Evolutionary conservation across 2,329 filamentous ascomycete species (phyloP).

Genomic region (Harringtonia aguacate): DNA sequence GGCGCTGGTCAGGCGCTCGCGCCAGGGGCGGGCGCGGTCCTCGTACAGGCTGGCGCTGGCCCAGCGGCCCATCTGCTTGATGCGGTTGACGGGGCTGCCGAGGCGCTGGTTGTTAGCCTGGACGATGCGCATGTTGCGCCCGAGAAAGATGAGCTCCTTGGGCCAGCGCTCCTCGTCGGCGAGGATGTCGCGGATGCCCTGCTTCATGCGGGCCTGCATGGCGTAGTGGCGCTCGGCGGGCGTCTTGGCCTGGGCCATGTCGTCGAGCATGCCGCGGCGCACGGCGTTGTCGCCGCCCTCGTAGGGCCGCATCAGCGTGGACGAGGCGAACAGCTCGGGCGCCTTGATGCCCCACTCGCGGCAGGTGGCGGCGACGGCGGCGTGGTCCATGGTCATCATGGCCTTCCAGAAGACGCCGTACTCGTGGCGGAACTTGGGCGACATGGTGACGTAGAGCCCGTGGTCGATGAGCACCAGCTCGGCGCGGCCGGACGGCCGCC

Average conservation of each 20-base stretch:
- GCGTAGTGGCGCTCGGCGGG: slow-evolving; percentile 70
- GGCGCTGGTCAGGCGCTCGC: slow-evolving; percentile 56
- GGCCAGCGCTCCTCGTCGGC: slow-evolving; percentile 83
- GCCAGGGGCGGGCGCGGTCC: slow-evolving; percentile 51
- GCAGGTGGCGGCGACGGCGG: slow-evolving; percentile 62
- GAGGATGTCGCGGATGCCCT: slow-evolving; percentile 56
- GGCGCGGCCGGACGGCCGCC: slow-evolving; percentile 67
- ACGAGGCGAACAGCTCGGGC: slow-evolving; percentile 82
- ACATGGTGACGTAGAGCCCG: slow-evolving; percentile 90
- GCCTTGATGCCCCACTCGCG: slow-evolving; percentile 78
- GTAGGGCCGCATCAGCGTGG: slow-evolving; percentile 84
- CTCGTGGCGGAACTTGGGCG: slow-evolving; percentile 69
- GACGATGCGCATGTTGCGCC: slow-evolving; percentile 83
- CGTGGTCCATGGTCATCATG: slow-evolving; percentile 87
- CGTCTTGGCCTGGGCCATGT: slow-evolving; percentile 43
- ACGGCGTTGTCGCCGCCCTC: slow-evolving; percentile 68
- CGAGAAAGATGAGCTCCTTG: slow-evolving; percentile 84
- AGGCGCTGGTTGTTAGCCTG: slow-evolving; percentile 90
- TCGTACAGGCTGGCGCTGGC: slow-evolving; percentile 75
- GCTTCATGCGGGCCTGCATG: slow-evolving; percentile 78
- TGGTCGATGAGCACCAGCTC: slow-evolving; percentile 96
- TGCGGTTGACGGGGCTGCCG: slow-evolving; percentile 78
- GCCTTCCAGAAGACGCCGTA: slow-evolving; percentile 91
- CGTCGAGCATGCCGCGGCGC: slow-evolving; percentile 53
- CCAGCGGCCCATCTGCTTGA: slow-evolving; percentile 92